Evolutionary conservation across 1,139 yeast genomes (phyloP).

Genomic region (Taphrina wiesneri): DNA sequence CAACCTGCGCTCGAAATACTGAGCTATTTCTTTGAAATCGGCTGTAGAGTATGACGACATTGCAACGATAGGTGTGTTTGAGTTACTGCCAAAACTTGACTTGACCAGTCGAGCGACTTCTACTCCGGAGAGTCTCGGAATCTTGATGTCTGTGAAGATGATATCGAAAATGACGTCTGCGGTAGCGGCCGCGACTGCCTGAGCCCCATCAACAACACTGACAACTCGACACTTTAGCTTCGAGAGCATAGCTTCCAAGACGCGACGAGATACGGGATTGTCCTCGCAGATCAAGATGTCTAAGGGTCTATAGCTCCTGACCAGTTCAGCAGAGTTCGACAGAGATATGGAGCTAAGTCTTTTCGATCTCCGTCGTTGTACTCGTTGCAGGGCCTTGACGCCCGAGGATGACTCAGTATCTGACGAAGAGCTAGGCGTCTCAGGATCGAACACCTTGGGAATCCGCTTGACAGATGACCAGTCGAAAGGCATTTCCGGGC

Average conservation of each 20-base stretch:
- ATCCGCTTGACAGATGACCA: slow-evolving; percentile 37
- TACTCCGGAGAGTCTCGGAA: slow-evolving; percentile 63
- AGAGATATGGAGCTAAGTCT: slow-evolving; percentile 43
- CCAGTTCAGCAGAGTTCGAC: neutral
- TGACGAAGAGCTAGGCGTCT: slow-evolving; percentile 63
- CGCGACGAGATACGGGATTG: slow-evolving; percentile 75
- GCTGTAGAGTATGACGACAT: slow-evolving; percentile 58
- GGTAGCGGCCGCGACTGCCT: slow-evolving; percentile 75
- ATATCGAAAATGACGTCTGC: slow-evolving; percentile 82
- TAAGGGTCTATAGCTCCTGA: slow-evolving; percentile 44
- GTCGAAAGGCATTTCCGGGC: slow-evolving; percentile 29
- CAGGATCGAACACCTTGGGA: slow-evolving; percentile 48
- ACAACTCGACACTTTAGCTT: slow-evolving; percentile 79
- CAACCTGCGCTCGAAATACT: slow-evolving; percentile 18
- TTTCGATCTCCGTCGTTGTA: slow-evolving; percentile 56
- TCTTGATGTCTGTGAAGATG: slow-evolving; percentile 71
- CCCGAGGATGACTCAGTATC: slow-evolving; percentile 63
- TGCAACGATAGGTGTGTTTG: slow-evolving; percentile 75
- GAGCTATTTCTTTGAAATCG: slow-evolving; percentile 21
- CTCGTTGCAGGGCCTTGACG: slow-evolving; percentile 55
- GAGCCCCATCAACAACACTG: slow-evolving; percentile 77
- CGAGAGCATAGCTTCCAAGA: slow-evolving; percentile 65
- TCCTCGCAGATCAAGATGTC: slow-evolving; percentile 85
- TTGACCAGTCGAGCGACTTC: slow-evolving; percentile 78
- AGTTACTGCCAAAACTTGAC: slow-evolving; percentile 72